A percentile compares a stretch with the other conserved stretches of the same genome.
These are phyloP conservation scores for Voacanga thouarsii DNA, from an alignment of 257 asterid genomes.

Conservation along the genomic window DNA sequence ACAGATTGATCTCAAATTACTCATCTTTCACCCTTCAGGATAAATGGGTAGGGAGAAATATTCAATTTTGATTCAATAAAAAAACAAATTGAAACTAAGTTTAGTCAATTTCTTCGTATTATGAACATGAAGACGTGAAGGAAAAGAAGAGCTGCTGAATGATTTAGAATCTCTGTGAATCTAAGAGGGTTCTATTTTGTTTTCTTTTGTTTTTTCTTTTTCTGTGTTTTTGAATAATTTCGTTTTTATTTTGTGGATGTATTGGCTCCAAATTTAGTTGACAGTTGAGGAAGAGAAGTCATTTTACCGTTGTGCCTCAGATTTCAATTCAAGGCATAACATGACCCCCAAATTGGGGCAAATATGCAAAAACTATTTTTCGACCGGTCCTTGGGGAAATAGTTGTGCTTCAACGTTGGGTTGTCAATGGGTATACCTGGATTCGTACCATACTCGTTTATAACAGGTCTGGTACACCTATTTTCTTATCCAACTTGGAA, in stretches of 20 bases:
- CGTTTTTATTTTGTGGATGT: constrained; percentile 44
- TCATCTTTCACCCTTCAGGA: constrained; percentile 37
- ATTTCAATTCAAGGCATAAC: not conserved
- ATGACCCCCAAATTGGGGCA: too few relatives aligned
- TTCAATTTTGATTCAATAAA: not conserved
- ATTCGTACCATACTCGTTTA: too few relatives aligned
- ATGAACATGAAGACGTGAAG: constrained; percentile 33
- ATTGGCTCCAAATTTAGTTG: constrained; percentile 55
- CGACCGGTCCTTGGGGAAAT: too few relatives aligned
- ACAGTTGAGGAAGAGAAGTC: constrained; percentile 1
- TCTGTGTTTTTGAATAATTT: constrained; percentile 3
- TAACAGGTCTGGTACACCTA: too few relatives aligned
- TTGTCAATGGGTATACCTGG: too few relatives aligned
- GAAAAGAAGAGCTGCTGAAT: constrained; percentile 23
- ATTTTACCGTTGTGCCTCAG: not conserved
- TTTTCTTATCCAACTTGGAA: too few relatives aligned
- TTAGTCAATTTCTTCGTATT: constrained; percentile 3
- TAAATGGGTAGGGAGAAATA: not conserved
- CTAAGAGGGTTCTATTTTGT: constrained; percentile 20
- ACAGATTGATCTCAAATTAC: constrained; percentile 62
- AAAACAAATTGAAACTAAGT: constrained; percentile 2
- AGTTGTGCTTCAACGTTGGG: too few relatives aligned
- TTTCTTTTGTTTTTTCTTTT: not conserved
- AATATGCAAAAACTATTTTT: too few relatives aligned
- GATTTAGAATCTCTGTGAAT: constrained; percentile 22